Evolutionary conservation across 768 basidiomycete genomes (phyloP), one percentile per base, ranked within the genome.

Genomic region (Exidia glandulosa): DNA sequence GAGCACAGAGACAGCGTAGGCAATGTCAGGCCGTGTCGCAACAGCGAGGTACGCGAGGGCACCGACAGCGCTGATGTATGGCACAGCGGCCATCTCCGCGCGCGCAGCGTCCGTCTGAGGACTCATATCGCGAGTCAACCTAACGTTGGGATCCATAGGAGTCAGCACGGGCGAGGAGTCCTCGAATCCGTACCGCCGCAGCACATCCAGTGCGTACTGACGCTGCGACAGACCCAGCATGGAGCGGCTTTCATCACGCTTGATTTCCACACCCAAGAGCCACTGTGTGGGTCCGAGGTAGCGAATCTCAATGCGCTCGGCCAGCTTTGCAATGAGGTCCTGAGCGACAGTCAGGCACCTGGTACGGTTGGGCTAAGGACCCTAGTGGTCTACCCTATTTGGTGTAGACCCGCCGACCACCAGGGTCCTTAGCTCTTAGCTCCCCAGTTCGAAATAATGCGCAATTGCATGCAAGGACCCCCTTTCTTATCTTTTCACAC

Each of bases 21-120:
- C 63, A 12, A 78, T 66, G 47, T 79, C 73, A 0, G 75, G 74
- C 1, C 68, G 63, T 1, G 74, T 74, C 5, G 65, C 66, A 1
- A 73, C 57, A 2, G 72, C 63, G 0, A 73, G 59, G 57, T 74
- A 72, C 62, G 67, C 63, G 7, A 74, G 63, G 4, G 69, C 61
- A 32, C 72, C 70, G 34, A 73, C 66, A 50, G 68, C 66, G 57
- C 68, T 60, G 2, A 66, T 57, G 57, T 73, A 74, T 25, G 70
- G 72, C n/a, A n/a, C n/a, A n/a, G n/a, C n/a, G n/a, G n/a, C n/a
- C 68, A 73, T 74, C 3, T 57, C 37, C 14, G 23, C 63, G 31
- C 29, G 33, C 48, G 66, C 63, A n/a, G 58, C 65, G n/a, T 32
- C 2, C 1, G 62, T 62, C 1, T 14, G 10, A 9, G 65, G 62